Base-by-base conservation (phyloP, 805 yeast species). In the Lachancea sp. region DNA sequence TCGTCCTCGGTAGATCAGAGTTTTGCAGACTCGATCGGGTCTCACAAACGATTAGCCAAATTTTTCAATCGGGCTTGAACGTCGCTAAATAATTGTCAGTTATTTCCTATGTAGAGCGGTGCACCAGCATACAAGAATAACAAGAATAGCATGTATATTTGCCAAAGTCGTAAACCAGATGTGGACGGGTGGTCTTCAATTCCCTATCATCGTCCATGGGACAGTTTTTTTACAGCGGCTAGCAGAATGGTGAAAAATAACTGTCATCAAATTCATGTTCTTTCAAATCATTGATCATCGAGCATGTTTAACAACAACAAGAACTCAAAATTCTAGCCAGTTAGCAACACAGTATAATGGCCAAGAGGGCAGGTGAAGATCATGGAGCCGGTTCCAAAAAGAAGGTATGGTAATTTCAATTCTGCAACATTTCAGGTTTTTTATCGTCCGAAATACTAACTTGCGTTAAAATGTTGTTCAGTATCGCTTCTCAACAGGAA, bases 401-500 rank as follows among this genome's bases (percentile, higher is more conserved):
- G 40, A 44, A 44, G 33, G 47, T 44, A 44, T 33, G 47, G 8
- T 3, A 7, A 17, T 5, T 32, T 13, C 35, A 6, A 4, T 32
- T 32, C 4, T 15, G 10, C 19, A 16, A 19, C 4, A 15, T 10
- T 32, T 15, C 15, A n/a, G n/a, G 31, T 15, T 15, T 9, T 11
- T 32, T 6, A 13, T 15, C 18, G 17, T 15, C 35, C 11, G 15
- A 13, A 29, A 29, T 32, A 34, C 20, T 41, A 33, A 41, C 39
- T 18, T n/a, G 30, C 38, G 8, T 15, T 10, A 32, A 9, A 32
- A 32, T 25, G 37, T 25, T 5, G 25, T 38, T 29, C 32, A 42
- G 41, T 39, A 46, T 36, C 38, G 42, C 35, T 29, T 42, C 54
- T 57, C 60, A 53, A 46, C 57, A 72, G 71, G 59, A 52, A 41